A percentile compares a stretch with the other conserved stretches of the same genome.
Evolutionary conservation across 805 yeast species (phyloP).

Genomic region (Metschnikowia similis): DNA sequence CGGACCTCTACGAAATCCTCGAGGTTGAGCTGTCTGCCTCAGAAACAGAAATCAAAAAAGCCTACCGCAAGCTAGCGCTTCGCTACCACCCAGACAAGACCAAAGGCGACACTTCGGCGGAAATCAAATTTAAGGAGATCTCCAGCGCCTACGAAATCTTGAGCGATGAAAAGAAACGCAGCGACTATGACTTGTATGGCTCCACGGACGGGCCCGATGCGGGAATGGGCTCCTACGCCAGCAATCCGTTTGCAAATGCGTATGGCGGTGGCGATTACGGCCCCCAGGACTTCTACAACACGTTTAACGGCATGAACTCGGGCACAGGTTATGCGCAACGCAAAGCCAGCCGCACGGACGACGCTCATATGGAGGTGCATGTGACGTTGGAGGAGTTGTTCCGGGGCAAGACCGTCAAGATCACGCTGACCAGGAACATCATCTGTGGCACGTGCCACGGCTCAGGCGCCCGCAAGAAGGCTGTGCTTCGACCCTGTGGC

Average conservation of each 20-base stretch:
- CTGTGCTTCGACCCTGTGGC: conserved; percentile 53
- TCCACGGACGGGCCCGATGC: conserved; percentile 25
- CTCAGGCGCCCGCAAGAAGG: conserved; percentile 62
- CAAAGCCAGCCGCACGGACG: conserved; percentile 46
- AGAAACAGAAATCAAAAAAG: conserved; percentile 69
- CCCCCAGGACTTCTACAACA: conserved; percentile 74
- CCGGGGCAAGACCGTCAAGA: conserved; percentile 75
- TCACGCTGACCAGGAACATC: conserved; percentile 65
- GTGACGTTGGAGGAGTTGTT: conserved; percentile 71
- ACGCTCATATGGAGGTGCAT: conserved; percentile 61
- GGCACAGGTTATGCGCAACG: conserved; percentile 11
- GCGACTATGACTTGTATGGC: conserved; percentile 58
- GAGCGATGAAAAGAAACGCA: conserved; percentile 61
- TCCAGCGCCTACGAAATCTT: conserved; percentile 82
- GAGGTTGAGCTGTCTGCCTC: conserved; percentile 68
- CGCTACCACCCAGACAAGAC: conserved; percentile 88
- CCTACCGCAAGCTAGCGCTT: conserved; percentile 81
- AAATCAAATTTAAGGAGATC: conserved; percentile 75
- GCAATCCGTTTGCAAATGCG: conserved; percentile 38
- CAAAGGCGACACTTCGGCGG: conserved; percentile 63
- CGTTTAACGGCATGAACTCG: conserved; percentile 48
- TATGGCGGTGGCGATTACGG: conserved; percentile 45
- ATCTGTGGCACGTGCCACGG: conserved; percentile 76
- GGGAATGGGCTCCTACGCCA: conserved; percentile 18
- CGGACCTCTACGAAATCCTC: conserved; percentile 56